Evolutionary conservation across 1,139 yeast species (phyloP).

Genomic region (Suzukiozyma palmioleophila): DNA sequence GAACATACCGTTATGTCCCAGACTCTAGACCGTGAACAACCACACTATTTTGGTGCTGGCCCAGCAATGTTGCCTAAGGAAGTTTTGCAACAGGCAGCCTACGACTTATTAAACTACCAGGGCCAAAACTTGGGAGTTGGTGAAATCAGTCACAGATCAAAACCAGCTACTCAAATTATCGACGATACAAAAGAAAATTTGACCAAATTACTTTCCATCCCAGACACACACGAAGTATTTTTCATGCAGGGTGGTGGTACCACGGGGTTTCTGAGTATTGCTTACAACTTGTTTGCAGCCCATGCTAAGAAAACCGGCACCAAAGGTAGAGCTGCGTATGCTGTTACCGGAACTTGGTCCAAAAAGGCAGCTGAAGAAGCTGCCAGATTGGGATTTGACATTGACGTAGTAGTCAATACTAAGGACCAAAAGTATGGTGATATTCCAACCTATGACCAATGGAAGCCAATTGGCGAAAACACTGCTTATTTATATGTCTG

Average conservation of each 20-base stretch:
- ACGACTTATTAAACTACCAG: conserved; percentile 69
- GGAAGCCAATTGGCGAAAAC: conserved; percentile 50
- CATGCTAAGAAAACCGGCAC: conserved; percentile 65
- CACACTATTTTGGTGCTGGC: conserved; percentile 93
- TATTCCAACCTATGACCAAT: conserved; percentile 64
- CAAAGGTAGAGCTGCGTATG: conserved; percentile 79
- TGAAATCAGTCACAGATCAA: conserved; percentile 92
- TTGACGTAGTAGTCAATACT: conserved; percentile 65
- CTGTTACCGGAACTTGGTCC: conserved; percentile 93
- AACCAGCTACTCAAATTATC: conserved; percentile 72
- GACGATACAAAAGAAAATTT: conserved; percentile 71
- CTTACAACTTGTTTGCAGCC: conserved; percentile 76
- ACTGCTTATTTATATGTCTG: conserved; percentile 86
- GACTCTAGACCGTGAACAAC: conserved; percentile 59
- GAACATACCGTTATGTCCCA: conserved; percentile 2
- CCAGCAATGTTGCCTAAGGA: conserved; percentile 86
- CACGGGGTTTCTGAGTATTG: conserved; percentile 85
- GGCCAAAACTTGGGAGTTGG: conserved; percentile 80
- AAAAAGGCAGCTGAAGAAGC: conserved; percentile 87
- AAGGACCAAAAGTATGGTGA: conserved; percentile 59
- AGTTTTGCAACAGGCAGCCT: conserved; percentile 84
- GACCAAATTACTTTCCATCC: conserved; percentile 60
- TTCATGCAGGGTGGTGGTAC: conserved; percentile 98
- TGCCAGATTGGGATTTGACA: conserved; percentile 71
- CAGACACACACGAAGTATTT: conserved; percentile 90